A percentile compares a stretch with the other conserved stretches of the same genome.
Conservation (phyloP, 1,284 basidiomycete species). For the Puccinia brachypodii region DNA sequence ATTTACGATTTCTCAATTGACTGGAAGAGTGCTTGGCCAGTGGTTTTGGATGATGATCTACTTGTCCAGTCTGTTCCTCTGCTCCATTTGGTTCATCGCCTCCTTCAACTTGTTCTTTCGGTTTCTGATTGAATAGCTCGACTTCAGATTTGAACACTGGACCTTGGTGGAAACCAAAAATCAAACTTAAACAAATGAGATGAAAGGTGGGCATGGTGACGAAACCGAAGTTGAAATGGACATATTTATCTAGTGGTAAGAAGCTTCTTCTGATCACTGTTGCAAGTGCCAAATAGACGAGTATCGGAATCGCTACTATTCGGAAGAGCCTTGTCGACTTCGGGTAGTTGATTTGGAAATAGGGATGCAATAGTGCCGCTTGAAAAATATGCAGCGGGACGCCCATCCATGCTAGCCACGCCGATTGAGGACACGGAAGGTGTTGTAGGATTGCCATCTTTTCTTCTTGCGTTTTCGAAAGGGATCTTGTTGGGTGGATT, state of each 20-base stretch:
- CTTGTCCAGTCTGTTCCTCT: neutral
- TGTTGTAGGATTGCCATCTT: conserved; percentile 24
- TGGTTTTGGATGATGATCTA: neutral
- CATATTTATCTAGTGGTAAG: neutral
- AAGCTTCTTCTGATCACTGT: conserved; percentile 24
- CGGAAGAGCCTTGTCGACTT: conserved; percentile 16
- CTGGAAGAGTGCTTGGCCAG: neutral
- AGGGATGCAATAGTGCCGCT: conserved; percentile 35
- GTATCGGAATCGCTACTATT: conserved; percentile 19
- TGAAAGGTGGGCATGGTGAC: conserved; percentile 42
- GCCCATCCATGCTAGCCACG: conserved; percentile 13
- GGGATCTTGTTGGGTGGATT: neutral
- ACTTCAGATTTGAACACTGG: conserved; percentile 40
- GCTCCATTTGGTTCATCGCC: neutral
- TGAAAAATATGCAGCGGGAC: conserved; percentile 16
- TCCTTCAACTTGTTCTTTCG: neutral
- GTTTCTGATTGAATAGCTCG: conserved; percentile 15
- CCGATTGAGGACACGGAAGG: conserved; percentile 36
- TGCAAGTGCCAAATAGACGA: conserved; percentile 42
- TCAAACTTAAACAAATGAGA: conserved; percentile 34
- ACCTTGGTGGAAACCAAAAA: conserved; percentile 36
- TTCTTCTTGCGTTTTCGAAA: neutral
- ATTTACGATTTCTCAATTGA: conserved; percentile 22
- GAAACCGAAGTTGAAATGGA: conserved; percentile 42
- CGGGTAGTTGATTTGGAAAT: conserved; percentile 34